Evolutionary conservation across 2,329 filamentous ascomycete species (phyloP).

Genomic region (Calonectria fujianensis): DNA sequence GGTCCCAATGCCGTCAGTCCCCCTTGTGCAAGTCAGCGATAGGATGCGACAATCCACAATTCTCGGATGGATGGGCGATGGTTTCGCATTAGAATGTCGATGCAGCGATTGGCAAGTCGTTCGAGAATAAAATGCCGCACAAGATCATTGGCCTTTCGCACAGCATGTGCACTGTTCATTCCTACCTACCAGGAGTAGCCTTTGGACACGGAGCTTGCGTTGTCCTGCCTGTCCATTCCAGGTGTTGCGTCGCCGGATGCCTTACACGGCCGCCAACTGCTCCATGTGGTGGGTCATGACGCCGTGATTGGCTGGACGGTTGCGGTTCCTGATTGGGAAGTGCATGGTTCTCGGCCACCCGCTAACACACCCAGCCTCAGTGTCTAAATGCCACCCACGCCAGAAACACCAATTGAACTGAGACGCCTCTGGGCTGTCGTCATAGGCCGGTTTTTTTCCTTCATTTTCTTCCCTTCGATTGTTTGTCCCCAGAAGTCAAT

Average conservation of each 20-base stretch:
- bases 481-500: background rate
- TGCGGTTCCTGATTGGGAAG: constrained; percentile 35
- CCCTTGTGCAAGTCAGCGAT: background rate
- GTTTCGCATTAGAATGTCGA: constrained; percentile 27
- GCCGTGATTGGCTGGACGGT: constrained; percentile 48
- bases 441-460: constrained; percentile 1
- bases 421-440: constrained; percentile 11
- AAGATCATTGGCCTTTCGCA: constrained; percentile 19
- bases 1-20: background rate
- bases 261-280: constrained; percentile 46
- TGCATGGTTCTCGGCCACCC: constrained; percentile 30
- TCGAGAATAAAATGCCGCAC: constrained; percentile 41
- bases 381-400: constrained; percentile 24
- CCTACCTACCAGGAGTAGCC: constrained; percentile 20
- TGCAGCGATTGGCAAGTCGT: constrained; percentile 19
- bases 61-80: constrained; percentile 21
- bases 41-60: constrained; percentile 16
- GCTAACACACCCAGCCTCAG: constrained; percentile 42
- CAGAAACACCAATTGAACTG: constrained; percentile 24
- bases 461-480: background rate
- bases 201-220: constrained; percentile 14
- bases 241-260: constrained; percentile 33
- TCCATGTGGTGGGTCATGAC: constrained; percentile 52
- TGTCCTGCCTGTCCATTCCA: constrained; percentile 32
- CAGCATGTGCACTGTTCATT: constrained; percentile 25